Base-by-base conservation (phyloP, 805 yeast species). In the Saturnispora sanitii region DNA sequence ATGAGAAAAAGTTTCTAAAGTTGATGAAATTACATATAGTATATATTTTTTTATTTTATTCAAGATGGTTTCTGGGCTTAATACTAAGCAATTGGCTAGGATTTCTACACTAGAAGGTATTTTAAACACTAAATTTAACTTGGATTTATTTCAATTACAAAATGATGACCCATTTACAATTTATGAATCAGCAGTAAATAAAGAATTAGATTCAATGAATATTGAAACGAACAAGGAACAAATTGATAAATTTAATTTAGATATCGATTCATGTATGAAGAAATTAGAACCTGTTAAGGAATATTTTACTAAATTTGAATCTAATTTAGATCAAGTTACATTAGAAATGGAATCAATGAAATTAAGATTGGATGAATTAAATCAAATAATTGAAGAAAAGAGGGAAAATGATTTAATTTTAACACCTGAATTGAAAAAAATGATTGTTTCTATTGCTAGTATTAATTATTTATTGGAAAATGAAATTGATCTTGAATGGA, bases 391-490 rank as follows among this genome's bases (percentile, higher is more conserved):
- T 12, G 64, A 64, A 11, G 59, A 62, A 30, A 73, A 80, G 37
- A 66, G 70, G 15, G 50, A 60, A 25, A 67, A 72, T 16, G 74
- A 77, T 42, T 56, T 58, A 7, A 66, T 66, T 38, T 69, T 87
- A 42, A 75, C 82, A 16, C 94, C 95, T 0, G 62, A 84, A n/a
- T 78, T 87, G 1, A 70, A 81, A 29, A 88, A 83, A 48, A 64
- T 83, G 27, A 65, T 82, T 44, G 73, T 88, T 6, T 83, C 96
- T 0, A 92, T 95, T 0, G 72, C 72, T 1, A 66, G 82, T 2
- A 73, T 83, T 6, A 61, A 64, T 42, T 72, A 78, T 6, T 65
- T 90, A 1, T 51, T 75, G 2, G 65, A 65, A 31, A 87, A 76
- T 17, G 74, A 73, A 9, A 64, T 88, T 9, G 67, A 71, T 45